Conservation (phyloP, 768 basidiomycete genomes). For the Suillus paluster region DNA sequence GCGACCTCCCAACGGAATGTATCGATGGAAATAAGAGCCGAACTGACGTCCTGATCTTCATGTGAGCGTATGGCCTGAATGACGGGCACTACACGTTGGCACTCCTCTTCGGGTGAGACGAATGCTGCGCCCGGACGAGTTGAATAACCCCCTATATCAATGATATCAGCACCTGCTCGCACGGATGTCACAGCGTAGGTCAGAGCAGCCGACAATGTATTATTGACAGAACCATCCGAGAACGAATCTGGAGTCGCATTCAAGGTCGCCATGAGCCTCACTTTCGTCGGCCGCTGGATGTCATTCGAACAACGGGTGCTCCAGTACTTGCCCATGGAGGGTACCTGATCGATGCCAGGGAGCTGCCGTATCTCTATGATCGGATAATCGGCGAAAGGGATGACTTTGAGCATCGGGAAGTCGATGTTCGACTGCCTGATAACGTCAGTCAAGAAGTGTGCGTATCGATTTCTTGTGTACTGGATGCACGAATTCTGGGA, state of each 20-base stretch:
- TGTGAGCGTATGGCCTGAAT: constrained; percentile 59
- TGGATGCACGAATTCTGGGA: constrained; percentile 77
- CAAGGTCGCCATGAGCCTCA: constrained; percentile 88
- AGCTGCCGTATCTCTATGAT: constrained; percentile 20
- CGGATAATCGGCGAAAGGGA: constrained; percentile 71
- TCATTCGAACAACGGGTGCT: constrained; percentile 23
- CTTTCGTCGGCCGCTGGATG: constrained; percentile 38
- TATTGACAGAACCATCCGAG: constrained; percentile 78
- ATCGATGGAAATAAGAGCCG: constrained; percentile 28
- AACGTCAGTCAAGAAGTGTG: constrained; percentile 48
- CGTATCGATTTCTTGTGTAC: constrained; percentile 49
- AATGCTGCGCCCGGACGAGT: constrained; percentile 82
- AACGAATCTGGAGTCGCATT: constrained; percentile 97
- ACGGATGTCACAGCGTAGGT: constrained; percentile 54
- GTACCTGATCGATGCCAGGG: constrained; percentile 17
- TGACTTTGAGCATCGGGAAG: constrained; percentile 68
- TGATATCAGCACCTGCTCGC: constrained; percentile 65
- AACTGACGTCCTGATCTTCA: constrained; percentile 17
- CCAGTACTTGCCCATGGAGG: constrained; percentile 29
- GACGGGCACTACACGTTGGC: constrained; percentile 70
- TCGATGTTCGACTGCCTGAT: constrained; percentile 34
- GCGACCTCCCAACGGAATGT: constrained; percentile 79
- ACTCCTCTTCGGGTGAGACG: constrained; percentile 73
- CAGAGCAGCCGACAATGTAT: constrained; percentile 56
- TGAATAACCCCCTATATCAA: constrained; percentile 95